Base-by-base conservation (phyloP, 2,329 filamentous ascomycete genomes). In the Aspergillus aculeatinus region DNA sequence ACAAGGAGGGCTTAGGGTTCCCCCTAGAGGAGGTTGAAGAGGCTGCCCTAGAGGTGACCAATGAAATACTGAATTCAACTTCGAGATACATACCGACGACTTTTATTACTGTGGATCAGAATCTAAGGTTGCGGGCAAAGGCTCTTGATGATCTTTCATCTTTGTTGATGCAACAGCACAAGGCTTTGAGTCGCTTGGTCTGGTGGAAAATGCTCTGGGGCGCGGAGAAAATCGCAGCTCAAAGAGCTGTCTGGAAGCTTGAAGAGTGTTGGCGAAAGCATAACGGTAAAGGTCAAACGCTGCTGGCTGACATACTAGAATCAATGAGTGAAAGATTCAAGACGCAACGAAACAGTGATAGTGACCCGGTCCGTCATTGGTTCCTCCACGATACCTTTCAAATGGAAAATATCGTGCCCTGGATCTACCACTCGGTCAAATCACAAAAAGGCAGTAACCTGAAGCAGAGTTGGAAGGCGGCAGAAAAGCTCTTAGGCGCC, bases 221-320 rank as follows among this genome's bases (percentile, higher is more conserved):
- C 69, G 94, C 94, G 0, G 95, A 99, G 74, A 96, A 93, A 76
- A 84, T 98, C 78, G 87, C 89, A 48, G 90, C 92, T 39, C 91
- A 92, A 19, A 83, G 85, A 61, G 82, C 87, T 50, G 82, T 98
- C 42, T 98, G 94, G 92, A 87, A 87, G 63, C 82, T 86, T 56
- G 92, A 96, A 69, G 90, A 96, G 70, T 79, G 81, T 7, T 88
- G 89, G 81, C 54, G 84, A 68, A 14, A 80, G 82, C 19, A 84
- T 86, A 48, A 87, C 89, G 39, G 39, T 9, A 19, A 19, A 44
- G n/a, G 16, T 69, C 87, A 87, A 70, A 89, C 88, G 4, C 81
- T 96, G 55, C 81, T 96, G 57, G 85, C 87, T 12, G 87, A 91
- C 61, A 86, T 94, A 53, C 85, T 96, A 51, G 85, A 87, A 59